Conservation (phyloP, 305 asterid species). For the Lippia alba region DNA sequence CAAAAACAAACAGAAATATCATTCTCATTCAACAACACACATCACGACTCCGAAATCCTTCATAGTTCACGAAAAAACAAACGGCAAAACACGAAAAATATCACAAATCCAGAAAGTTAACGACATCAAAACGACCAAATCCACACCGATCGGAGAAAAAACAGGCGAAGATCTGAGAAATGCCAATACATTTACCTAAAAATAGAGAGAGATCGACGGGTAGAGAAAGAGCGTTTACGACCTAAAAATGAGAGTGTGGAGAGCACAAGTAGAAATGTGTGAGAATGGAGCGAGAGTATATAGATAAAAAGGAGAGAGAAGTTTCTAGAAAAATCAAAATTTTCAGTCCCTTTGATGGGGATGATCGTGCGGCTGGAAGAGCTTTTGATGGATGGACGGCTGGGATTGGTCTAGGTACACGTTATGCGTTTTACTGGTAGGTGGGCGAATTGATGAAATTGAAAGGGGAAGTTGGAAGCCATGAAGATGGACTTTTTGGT, state of each 20-base stretch:
- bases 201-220: background rate
- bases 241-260: constrained; percentile 47
- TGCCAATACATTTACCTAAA: constrained; percentile 33
- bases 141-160: constrained; percentile 7
- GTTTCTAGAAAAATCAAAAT: constrained; percentile 41
- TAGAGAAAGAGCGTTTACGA: constrained; percentile 5
- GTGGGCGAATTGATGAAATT: constrained; percentile 36
- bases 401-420: constrained; percentile 42
- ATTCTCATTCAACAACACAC: background rate
- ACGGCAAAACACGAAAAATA: background rate
- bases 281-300: background rate
- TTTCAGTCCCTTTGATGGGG: constrained; percentile 53
- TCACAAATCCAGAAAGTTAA: constrained; percentile 25
- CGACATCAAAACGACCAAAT: constrained; percentile 1
- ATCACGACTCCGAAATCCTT: background rate
- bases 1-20: background rate
- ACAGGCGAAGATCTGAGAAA: background rate
- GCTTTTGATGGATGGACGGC: constrained; percentile 33
- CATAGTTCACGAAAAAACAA: background rate
- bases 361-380: constrained; percentile 41
- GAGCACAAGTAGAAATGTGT: constrained; percentile 36
- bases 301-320: constrained; percentile 39
- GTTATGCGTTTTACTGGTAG: constrained; percentile 40
- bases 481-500: constrained; percentile 39
- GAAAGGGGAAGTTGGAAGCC: constrained; percentile 36